Evolutionary conservation across 2,329 filamentous ascomycete species (phyloP), one percentile per base, ranked within the genome.

Genomic region (Claviceps citrina): DNA sequence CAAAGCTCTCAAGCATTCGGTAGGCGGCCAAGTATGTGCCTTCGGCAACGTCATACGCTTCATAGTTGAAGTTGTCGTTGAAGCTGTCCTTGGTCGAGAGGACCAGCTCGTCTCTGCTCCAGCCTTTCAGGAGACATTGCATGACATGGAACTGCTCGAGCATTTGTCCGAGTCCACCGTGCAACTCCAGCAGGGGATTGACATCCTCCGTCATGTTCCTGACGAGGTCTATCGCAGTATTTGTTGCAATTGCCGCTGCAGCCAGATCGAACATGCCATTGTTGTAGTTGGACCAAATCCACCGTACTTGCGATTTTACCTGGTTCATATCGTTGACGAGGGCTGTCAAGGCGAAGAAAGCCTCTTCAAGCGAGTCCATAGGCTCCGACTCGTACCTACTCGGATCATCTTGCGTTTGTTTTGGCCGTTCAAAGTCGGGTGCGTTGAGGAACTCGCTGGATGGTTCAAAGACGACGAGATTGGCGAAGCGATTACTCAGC

Each of bases 381-480:
- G 39, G 32, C 43, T 64, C 59, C 10, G 53, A 53, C 39, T 59
- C 53, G 42, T 64, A 63, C 1, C 13, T n/a, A 1, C 22, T 16
- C 2, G 22, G 1, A 20, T 48, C 45, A 12, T 36, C 20, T 13
- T 31, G 16, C 6, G 12, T 27, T 9, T 32, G 37, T 1, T 30
- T 19, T 4, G 47, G 31, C 16, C 41, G 19, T 7, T 45, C 15
- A 26, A 15, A 7, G 31, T 57, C 47, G 0, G 58, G 53, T 7
- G 56, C 51, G 12, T 57, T 45, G 4, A 60, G 31, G 44, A 65
- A 65, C 4, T 48, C 49, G 18, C 60, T 48, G 0, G 59, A 62
- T 1, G 60, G 54, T 19, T 65, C 62, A 31, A 63, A 51, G 10
- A 65, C 44, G 1, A 52, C 46, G 8, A 66, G 47, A 3, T 44